Conservation (phyloP, 306 rosid species). For the Echinosophora koreensis region DNA sequence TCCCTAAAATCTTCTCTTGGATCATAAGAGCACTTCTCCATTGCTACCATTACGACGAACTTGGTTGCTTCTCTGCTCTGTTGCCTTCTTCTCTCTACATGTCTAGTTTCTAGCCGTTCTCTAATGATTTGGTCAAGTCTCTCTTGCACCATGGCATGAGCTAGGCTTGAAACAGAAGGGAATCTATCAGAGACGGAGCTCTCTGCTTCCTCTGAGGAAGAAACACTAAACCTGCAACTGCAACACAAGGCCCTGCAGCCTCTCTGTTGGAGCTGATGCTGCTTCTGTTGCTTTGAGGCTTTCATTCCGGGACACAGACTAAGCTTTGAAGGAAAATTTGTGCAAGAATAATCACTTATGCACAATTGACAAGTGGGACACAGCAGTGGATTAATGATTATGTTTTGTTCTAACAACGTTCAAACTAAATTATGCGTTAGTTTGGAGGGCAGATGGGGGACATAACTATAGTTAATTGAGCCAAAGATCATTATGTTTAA, state of each 20-base stretch:
- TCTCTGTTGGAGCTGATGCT: constrained; percentile 59
- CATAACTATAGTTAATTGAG: constrained; percentile 60
- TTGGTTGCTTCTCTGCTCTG: constrained; percentile 62
- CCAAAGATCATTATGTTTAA: constrained; percentile 64
- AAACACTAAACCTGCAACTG: constrained; percentile 80
- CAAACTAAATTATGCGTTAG: constrained; percentile 42
- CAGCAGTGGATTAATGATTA: constrained; percentile 57
- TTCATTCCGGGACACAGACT: constrained; percentile 55
- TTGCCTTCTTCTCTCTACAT: constrained; percentile 60
- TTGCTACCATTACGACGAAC: constrained; percentile 85
- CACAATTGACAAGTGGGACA: constrained; percentile 73
- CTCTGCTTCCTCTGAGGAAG: constrained; percentile 89
- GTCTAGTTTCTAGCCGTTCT: constrained; percentile 61
- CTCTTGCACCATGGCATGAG: constrained; percentile 98
- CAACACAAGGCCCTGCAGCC: constrained; percentile 80
- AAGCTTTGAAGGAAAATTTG: constrained; percentile 56
- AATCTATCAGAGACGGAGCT: constrained; percentile 69
- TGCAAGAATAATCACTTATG: constrained; percentile 63
- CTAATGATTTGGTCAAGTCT: constrained; percentile 86
- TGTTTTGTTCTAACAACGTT: constrained; percentile 59
- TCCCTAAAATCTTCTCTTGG: constrained; percentile 86
- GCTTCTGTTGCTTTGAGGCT: constrained; percentile 62
- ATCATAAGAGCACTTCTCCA: constrained; percentile 82
- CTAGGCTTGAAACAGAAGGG: constrained; percentile 78
- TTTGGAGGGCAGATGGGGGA: constrained; percentile 58